These are phyloP conservation scores for Staphylotrichum tortipilum DNA, from an alignment of 495 filamentous ascomycete genomes.

Conservation along the genomic window DNA sequence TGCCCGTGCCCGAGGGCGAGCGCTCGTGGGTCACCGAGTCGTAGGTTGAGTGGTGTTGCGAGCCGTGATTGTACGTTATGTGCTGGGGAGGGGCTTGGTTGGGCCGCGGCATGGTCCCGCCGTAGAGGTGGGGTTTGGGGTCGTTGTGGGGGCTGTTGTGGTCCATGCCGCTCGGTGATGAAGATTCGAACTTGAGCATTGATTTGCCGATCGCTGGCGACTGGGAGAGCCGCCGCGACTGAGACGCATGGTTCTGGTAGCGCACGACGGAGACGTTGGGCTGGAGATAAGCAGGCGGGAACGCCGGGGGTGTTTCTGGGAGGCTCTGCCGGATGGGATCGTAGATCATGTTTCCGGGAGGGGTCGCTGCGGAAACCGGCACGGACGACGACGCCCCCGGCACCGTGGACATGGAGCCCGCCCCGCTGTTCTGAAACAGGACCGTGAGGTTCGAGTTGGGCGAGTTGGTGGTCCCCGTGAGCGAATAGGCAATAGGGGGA, in stretches of 20 bases:
- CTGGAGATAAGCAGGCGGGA: slow-evolving; percentile 38
- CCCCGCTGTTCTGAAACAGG: slow-evolving; percentile 48
- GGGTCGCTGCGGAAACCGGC: slow-evolving; percentile 34
- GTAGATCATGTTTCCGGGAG: slow-evolving; percentile 43
- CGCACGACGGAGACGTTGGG: slow-evolving; percentile 37
- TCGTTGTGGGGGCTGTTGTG: slow-evolving; percentile 15
- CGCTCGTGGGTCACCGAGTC: slow-evolving; percentile 23
- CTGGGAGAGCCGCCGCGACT: slow-evolving; percentile 14
- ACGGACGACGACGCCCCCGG: slow-evolving; percentile 14
- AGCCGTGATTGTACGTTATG: slow-evolving; percentile 16
- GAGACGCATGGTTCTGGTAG: slow-evolving; percentile 24
- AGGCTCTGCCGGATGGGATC: slow-evolving; percentile 45
- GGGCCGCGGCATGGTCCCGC: slow-evolving; percentile 10
- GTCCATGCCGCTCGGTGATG: slow-evolving; percentile 24
- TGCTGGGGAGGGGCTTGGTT: slow-evolving; percentile 9
- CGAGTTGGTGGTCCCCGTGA: slow-evolving; percentile 75
- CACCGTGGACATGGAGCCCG: neutral
- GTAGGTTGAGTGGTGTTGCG: slow-evolving; percentile 28
- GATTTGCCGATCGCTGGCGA: slow-evolving; percentile 29
- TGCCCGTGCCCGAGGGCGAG: slow-evolving; percentile 30
- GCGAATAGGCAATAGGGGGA: slow-evolving; percentile 62
- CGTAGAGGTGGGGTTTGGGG: slow-evolving; percentile 20
- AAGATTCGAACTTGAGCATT: slow-evolving; percentile 29
- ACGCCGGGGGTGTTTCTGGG: slow-evolving; percentile 35
- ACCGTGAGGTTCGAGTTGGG: slow-evolving; percentile 69